A percentile compares a stretch with the other conserved stretches of the same genome.
Evolutionary conservation across 345 rosid genomes (phyloP).

Genomic region (Excoecaria cochinchinensis): DNA sequence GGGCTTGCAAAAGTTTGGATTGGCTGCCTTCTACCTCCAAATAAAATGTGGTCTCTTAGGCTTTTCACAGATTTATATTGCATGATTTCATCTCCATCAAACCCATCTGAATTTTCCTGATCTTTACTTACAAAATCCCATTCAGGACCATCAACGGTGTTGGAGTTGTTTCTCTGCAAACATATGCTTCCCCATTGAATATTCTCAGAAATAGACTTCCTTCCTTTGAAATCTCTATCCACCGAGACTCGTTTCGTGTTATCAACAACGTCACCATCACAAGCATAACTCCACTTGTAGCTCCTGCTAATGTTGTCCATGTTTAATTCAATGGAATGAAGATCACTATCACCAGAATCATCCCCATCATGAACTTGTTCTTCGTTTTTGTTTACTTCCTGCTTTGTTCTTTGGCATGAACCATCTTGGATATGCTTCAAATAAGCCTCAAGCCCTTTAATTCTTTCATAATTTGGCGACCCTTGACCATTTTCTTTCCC

Average conservation of each 20-base stretch:
- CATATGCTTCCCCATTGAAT: slow-evolving; percentile 62
- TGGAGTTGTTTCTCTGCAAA: slow-evolving; percentile 37
- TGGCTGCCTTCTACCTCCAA: slow-evolving; percentile 29
- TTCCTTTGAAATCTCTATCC: slow-evolving; percentile 47
- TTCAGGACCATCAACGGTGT: slow-evolving; percentile 23
- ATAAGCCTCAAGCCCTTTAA: slow-evolving; percentile 60
- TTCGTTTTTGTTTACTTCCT: slow-evolving; percentile 17
- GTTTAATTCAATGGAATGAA: slow-evolving; percentile 86
- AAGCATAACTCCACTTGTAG: slow-evolving; percentile 80
- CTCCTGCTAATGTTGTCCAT: slow-evolving; percentile 66
- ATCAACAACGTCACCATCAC: slow-evolving; percentile 36
- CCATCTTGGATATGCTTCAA: slow-evolving; percentile 34
- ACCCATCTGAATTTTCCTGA: slow-evolving; percentile 37
- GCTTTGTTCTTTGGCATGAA: slow-evolving; percentile 16
- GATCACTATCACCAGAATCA: slow-evolving; percentile 48
- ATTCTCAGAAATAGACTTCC: slow-evolving; percentile 51
- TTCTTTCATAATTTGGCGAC: slow-evolving; percentile 41
- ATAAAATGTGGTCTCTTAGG: slow-evolving; percentile 60
- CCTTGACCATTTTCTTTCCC: slow-evolving; percentile 32
- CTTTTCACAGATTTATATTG: slow-evolving; percentile 45
- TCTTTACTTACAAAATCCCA: slow-evolving; percentile 28
- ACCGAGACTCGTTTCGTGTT: slow-evolving; percentile 31
- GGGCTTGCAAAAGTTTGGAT: slow-evolving; percentile 38
- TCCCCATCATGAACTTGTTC: slow-evolving; percentile 34
- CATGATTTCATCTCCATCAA: slow-evolving; percentile 43